Evolutionary conservation across 495 filamentous ascomycete genomes (phyloP).

Genomic region (Trichoderma virens): DNA sequence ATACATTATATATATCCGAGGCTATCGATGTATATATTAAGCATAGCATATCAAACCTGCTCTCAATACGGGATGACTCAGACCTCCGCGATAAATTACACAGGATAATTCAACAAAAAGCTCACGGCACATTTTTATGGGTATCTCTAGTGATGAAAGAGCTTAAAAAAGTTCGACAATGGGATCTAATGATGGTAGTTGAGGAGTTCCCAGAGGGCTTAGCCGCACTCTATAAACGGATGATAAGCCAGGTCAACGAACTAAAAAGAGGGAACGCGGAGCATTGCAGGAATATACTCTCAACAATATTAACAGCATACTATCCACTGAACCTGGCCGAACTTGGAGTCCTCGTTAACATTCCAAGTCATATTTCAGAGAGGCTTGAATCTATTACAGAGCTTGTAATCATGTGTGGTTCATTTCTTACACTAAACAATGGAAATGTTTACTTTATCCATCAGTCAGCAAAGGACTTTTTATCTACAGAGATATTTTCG

Average conservation of each 20-base stretch:
- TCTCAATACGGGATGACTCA: constrained; percentile 12
- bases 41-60: constrained; percentile 22
- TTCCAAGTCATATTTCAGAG: not conserved
- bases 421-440: not conserved
- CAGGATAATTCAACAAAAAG: constrained; percentile 16
- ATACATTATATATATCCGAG: constrained; percentile 16
- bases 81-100: constrained; percentile 15
- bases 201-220: constrained; percentile 15
- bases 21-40: constrained; percentile 28
- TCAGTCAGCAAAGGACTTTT: not conserved
- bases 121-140: constrained; percentile 27
- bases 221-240: constrained; percentile 18
- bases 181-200: constrained; percentile 15
- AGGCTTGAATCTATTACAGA: not conserved
- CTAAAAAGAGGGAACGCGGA: not conserved
- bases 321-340: not conserved
- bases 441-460: not conserved
- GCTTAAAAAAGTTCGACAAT: constrained; percentile 11
- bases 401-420: not conserved
- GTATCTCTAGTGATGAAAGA: constrained; percentile 24
- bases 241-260: constrained; percentile 14
- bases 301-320: not conserved
- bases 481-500: not conserved
- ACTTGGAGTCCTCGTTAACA: not conserved
- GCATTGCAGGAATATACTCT: not conserved